These are phyloP conservation scores for Tieghemiomyces parasiticus DNA, from an alignment of 192 early-diverging fungal species.

Conservation along the genomic window DNA sequence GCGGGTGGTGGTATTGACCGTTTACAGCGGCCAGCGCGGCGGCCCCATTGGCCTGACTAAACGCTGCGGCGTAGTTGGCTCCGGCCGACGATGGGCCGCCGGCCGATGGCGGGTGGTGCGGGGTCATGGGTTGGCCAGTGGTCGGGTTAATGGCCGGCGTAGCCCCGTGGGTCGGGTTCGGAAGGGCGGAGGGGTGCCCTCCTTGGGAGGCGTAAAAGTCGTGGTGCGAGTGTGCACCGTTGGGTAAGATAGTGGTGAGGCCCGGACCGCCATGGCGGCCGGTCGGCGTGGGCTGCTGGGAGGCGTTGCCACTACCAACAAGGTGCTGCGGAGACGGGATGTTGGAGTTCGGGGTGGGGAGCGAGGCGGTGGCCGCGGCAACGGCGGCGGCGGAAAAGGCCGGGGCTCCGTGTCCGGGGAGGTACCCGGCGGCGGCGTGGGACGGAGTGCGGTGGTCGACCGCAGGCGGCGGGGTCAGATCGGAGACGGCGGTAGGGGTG, in stretches of 20 bases:
- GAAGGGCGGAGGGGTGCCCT: background rate
- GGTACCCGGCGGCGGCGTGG: background rate
- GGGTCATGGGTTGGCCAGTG: background rate
- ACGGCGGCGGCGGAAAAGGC: background rate
- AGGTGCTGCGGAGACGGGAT: constrained; percentile 5
- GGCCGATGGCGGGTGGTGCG: too few relatives aligned
- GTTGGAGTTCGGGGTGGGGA: constrained; percentile 2
- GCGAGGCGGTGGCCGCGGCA: too few relatives aligned
- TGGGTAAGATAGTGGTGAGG: background rate
- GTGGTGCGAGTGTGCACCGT: background rate
- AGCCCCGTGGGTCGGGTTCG: background rate
- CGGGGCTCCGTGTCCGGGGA: background rate
- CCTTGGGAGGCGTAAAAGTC: background rate
- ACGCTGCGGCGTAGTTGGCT: too few relatives aligned
- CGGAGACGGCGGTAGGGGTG: constrained; percentile 3
- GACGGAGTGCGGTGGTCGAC: constrained; percentile 2
- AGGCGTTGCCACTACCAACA: too few relatives aligned
- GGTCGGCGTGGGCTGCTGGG: background rate
- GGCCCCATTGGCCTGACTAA: too few relatives aligned
- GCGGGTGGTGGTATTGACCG: background rate
- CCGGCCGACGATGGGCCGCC: too few relatives aligned
- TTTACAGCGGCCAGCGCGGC: background rate
- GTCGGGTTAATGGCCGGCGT: background rate
- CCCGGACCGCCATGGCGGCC: background rate
- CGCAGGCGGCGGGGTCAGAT: constrained; percentile 5